phyloP scores from a whole-genome alignment of 2,329 filamentous ascomycete genomes.

The Colletotrichum sp. region DNA sequence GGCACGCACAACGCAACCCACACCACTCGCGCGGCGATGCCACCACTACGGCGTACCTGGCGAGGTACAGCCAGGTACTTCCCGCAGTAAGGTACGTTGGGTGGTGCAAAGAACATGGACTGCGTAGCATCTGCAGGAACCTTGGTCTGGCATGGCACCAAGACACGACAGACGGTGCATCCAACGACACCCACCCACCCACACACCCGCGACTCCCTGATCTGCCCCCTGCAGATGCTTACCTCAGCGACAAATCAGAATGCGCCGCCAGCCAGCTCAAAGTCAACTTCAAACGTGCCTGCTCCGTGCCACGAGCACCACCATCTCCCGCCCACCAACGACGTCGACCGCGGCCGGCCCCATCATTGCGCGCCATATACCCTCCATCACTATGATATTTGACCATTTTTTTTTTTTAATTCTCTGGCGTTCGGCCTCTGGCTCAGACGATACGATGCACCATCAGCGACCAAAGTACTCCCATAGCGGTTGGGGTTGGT shows the following conservation, averaged over 20 bases:
- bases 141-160: not conserved
- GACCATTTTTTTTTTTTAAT: not conserved
- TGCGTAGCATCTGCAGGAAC: not conserved
- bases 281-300: slow-evolving; percentile 47
- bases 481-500: not conserved
- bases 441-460: not conserved
- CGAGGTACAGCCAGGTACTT: not conserved
- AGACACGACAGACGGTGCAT: not conserved
- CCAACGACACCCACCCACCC: slow-evolving; percentile 7
- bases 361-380: slow-evolving; percentile 18
- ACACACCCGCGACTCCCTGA: slow-evolving; percentile 11
- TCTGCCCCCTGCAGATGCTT: slow-evolving; percentile 27
- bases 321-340: slow-evolving; percentile 16
- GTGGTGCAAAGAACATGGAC: not conserved
- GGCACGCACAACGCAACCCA: not conserved
- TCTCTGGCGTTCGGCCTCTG: not conserved
- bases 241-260: slow-evolving; percentile 32
- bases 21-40: not conserved
- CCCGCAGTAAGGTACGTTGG: not conserved
- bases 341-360: not conserved
- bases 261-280: slow-evolving; percentile 31
- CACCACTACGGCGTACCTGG: not conserved
- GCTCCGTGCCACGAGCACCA: slow-evolving; percentile 31
- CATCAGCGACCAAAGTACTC: not conserved
- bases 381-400: slow-evolving; percentile 17